Conservation (phyloP, 1,284 basidiomycete genomes). For the Chalciporus sp. region DNA sequence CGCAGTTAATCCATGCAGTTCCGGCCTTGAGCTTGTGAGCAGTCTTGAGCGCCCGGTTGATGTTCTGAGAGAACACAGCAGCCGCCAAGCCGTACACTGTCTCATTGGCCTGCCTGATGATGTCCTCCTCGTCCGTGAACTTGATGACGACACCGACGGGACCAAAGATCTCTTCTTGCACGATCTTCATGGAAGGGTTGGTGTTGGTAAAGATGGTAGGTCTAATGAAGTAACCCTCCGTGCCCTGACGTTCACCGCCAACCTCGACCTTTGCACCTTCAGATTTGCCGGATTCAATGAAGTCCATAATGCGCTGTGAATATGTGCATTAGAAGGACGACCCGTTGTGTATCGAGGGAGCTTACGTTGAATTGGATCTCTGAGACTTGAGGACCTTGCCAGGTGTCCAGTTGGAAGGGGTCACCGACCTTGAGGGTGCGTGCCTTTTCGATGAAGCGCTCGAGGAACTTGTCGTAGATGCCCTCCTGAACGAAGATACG, state of each 20-base stretch:
- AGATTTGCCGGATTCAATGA: conserved; percentile 84
- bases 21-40: conserved; percentile 84
- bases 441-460: conserved; percentile 60
- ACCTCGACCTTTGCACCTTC: conserved; percentile 81
- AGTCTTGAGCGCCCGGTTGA: conserved; percentile 74
- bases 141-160: conserved; percentile 79
- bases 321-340: conserved; percentile 30
- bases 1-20: conserved; percentile 82
- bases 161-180: conserved; percentile 90
- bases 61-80: conserved; percentile 82
- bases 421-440: conserved; percentile 71
- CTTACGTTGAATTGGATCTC: conserved; percentile 66
- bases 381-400: conserved; percentile 91
- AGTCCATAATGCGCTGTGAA: conserved; percentile 76
- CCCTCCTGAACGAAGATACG: conserved; percentile 84
- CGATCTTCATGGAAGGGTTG: conserved; percentile 82
- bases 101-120: conserved; percentile 82
- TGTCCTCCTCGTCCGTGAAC: conserved; percentile 72
- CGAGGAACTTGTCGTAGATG: conserved; percentile 82
- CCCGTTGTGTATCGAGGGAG: conserved; percentile 24
- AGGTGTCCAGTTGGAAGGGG: conserved; percentile 72
- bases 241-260: conserved; percentile 78
- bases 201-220: conserved; percentile 90
- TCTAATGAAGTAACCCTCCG: conserved; percentile 74
- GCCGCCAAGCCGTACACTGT: conserved; percentile 85